Evolutionary conservation across 495 filamentous ascomycete genomes (phyloP), one percentile per base, ranked within the genome.

Genomic region (Rusavskia elegans): DNA sequence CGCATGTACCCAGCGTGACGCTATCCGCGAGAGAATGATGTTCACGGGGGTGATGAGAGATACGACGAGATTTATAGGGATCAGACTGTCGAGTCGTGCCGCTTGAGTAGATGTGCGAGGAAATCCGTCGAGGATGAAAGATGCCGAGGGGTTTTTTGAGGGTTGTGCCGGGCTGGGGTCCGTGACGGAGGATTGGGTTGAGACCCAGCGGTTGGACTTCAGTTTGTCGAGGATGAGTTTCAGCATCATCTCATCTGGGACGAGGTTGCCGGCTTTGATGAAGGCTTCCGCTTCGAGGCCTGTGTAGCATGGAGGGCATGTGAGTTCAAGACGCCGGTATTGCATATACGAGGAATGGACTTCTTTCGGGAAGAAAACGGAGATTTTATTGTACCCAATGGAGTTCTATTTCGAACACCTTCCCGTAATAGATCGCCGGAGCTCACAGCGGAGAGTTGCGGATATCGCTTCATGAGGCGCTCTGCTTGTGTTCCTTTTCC

Each of bases 401-500:
- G 76, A 2, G 92, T 96, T 59, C 79, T 79, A 37, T 79, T 80
- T 64, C 89, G 81, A 57, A 90, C 92, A 87, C 96, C 94, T 62
- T 92, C 80, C 41, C 92, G 78, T 48, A 98, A 71, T 13, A 98
- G 69, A 62, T 97, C 92, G 14, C 92, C 92, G 19, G 92, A 95
- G 68, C 85, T 92, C 68, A 98, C 89, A 5, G 88, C 81, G 9
- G 89, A 85, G 30, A 98, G 70, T 60, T 95, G 84, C 16, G 89
- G 86, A 59, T 89, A 97, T 54, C 85, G 80, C 56, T 83, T 69
- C 50, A 96, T 78, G 41, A 98, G 70, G 41, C 92, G 76, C 61
- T 94, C 87, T 29, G 88, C 85, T 63, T 98, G 92, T 16, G 92
- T 98, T 32, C 92, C 92, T 68, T 98, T 98, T 49, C 92, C 92